phyloP scores from a whole-genome alignment of 345 rosid species.

The Eucalyptus camaldulensis region DNA sequence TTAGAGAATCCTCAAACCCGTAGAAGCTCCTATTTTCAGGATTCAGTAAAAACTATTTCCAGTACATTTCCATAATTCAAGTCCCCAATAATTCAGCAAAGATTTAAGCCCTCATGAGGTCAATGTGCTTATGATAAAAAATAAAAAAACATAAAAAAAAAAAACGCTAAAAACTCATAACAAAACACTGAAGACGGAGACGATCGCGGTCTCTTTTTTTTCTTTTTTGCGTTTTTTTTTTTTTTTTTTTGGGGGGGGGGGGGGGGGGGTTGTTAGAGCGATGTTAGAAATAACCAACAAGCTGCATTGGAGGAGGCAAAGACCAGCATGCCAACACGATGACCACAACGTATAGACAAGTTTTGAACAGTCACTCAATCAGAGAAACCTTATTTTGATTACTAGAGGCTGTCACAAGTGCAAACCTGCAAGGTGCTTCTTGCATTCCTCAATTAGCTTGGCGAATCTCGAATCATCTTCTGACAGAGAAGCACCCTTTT shows the following conservation, averaged over 20 bases:
- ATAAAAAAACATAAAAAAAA: background rate
- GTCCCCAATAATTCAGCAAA: background rate
- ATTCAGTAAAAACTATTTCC: background rate
- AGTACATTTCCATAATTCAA: background rate
- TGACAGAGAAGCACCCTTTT: conserved; percentile 34
- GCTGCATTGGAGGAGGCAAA: background rate
- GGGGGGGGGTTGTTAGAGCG: background rate
- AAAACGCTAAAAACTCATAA: background rate
- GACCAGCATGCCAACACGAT: background rate
- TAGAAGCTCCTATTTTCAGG: background rate
- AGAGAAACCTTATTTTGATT: background rate
- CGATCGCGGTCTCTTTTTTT: background rate
- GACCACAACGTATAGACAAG: background rate
- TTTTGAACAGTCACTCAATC: background rate
- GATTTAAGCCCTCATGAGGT: background rate
- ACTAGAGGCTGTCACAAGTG: background rate
- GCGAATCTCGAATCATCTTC: conserved; percentile 29
- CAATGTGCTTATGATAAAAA: background rate
- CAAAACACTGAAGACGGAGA: background rate
- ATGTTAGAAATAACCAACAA: background rate
- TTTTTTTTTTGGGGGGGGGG: background rate
- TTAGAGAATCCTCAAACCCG: background rate
- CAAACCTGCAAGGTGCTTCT: conserved; percentile 34
- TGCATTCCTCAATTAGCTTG: conserved; percentile 46
- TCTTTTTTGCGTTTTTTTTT: background rate